Evolutionary conservation across 441 rosid species (phyloP).

Genomic region (Jatropha podagrica): DNA sequence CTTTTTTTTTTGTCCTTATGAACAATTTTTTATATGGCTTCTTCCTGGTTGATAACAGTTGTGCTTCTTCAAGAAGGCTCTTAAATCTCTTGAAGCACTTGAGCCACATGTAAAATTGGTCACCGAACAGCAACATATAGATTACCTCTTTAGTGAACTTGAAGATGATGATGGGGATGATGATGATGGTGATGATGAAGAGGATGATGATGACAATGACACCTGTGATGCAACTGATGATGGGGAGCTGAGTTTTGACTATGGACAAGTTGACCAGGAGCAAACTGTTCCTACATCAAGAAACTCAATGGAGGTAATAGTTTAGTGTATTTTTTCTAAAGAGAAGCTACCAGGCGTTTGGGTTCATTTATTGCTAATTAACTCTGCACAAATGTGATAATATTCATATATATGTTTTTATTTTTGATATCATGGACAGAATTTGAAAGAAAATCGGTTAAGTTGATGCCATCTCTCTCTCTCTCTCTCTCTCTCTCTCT

Average conservation of each 20-base stretch:
- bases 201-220: slow-evolving; percentile 43
- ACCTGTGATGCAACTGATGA: slow-evolving; percentile 49
- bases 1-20: neutral
- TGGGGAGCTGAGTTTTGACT: slow-evolving; percentile 86
- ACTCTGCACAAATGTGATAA: neutral
- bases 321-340: slow-evolving; percentile 14
- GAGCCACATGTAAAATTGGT: slow-evolving; percentile 65
- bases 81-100: slow-evolving; percentile 80
- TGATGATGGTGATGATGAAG: slow-evolving; percentile 37
- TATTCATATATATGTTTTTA: neutral
- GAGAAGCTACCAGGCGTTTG: slow-evolving; percentile 9
- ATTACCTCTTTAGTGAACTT: slow-evolving; percentile 68
- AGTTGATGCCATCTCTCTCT: neutral
- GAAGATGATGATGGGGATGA: slow-evolving; percentile 58
- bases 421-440: neutral
- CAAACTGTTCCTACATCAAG: slow-evolving; percentile 45
- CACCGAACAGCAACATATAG: slow-evolving; percentile 77
- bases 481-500: neutral
- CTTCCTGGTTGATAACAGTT: slow-evolving; percentile 48
- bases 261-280: slow-evolving; percentile 51
- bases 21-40: slow-evolving; percentile 5
- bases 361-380: neutral
- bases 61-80: slow-evolving; percentile 72
- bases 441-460: neutral
- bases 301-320: slow-evolving; percentile 66